Conservation (phyloP, 139 green algal genomes). For the Tetradesmus obliquus region DNA sequence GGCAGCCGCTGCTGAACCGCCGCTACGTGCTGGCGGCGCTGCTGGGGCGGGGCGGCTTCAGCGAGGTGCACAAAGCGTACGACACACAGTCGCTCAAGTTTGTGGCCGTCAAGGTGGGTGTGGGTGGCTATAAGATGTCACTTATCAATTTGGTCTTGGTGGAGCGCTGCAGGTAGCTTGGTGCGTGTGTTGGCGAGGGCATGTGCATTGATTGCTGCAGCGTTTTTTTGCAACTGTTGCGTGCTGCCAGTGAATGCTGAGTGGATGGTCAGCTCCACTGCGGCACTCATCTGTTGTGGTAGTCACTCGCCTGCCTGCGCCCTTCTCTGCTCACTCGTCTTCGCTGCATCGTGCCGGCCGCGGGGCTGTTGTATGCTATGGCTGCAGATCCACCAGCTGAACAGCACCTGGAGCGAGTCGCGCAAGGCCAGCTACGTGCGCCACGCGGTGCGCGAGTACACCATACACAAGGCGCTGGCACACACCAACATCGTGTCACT, state of each 20-base stretch:
- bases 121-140: neutral
- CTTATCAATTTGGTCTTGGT: neutral
- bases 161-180: neutral
- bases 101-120: constrained; percentile 67
- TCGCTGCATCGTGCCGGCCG: neutral
- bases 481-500: constrained; percentile 85
- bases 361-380: constrained; percentile 45
- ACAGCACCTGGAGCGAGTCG: constrained; percentile 77
- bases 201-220: neutral
- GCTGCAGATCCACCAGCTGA: constrained; percentile 93
- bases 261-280: no score
- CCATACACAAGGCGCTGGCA: constrained; percentile 87
- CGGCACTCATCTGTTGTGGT: no score
- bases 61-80: constrained; percentile 87
- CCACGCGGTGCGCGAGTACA: constrained; percentile 93
- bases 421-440: constrained; percentile 92
- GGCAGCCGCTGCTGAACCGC: constrained; percentile 65
- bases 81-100: constrained; percentile 46
- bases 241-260: neutral
- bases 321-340: neutral
- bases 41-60: constrained; percentile 95
- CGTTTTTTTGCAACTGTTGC: neutral
- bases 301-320: neutral
- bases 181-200: neutral
- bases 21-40: constrained; percentile 90